Evolutionary conservation across 805 yeast species (phyloP), one percentile per base, ranked within the genome.

Genomic region (Candida sanyiensis): DNA sequence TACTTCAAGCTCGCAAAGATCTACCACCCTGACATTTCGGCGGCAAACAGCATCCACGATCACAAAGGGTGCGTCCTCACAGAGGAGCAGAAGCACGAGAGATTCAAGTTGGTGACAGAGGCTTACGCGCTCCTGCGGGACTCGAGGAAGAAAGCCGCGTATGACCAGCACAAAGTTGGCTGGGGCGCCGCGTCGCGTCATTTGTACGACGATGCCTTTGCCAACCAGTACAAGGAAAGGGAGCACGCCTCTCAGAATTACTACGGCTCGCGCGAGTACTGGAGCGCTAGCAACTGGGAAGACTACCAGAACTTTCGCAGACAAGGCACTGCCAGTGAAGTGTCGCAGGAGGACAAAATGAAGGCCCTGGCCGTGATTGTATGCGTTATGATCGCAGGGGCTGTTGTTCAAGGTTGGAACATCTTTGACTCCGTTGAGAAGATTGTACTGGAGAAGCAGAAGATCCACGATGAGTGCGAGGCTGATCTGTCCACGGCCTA

Each of bases 21-120:
- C 8, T 88, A 88, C 50, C 96, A 88, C 56, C 96, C 97, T 0
- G 97, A 88, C 54, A 56, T 71, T 3, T 50, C 66, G 3, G 43
- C 50, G 13, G 56, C 58, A 24, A 40, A 45, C 0, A 47, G 59
- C 0, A 33, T 47, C 3, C 24, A 56, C 7, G 57, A 61, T 27
- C 57, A 56, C 28, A 43, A 51, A 15, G 67, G 70, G 5, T 33
- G 48, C 11, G 42, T 45, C 5, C 56, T 73, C 19, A 56, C 61
- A 3, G 48, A 38, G 6, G 61, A 56, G 11, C 55, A 48, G 39
- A 71, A 68, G 42, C 46, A 28, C 17, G 57, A 55, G 11, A 35
- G 58, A 20, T 76, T 86, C 72, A 64, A 75, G 48, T 56, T 65
- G 33, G 54, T 79, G 1, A 66, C 73, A 6, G 72, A 70, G 13